These are phyloP conservation scores for Rhinocladiella mackenziei DNA, from an alignment of 2,329 filamentous ascomycete species.

Conservation along the genomic window DNA sequence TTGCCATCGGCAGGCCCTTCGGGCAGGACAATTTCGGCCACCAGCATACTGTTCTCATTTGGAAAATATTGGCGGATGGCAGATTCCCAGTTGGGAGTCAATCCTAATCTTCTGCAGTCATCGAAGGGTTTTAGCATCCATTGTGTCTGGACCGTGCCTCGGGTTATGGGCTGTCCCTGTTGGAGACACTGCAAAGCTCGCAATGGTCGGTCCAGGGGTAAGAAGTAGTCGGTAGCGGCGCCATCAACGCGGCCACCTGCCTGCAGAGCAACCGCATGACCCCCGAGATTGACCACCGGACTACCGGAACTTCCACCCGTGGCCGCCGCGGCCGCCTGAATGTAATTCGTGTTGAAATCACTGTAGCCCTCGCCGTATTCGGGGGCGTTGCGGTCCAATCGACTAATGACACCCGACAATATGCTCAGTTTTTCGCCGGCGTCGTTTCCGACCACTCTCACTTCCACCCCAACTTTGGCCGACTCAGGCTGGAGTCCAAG, in stretches of 20 bases:
- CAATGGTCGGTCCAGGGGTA: constrained; percentile 84
- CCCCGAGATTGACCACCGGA: constrained; percentile 94
- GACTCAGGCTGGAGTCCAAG: constrained; percentile 78
- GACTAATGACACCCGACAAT: constrained; percentile 92
- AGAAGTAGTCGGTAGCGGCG: constrained; percentile 94
- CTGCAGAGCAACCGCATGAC: constrained; percentile 85
- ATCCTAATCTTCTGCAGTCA: constrained; percentile 83
- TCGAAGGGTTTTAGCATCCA: constrained; percentile 97
- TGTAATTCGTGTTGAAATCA: constrained; percentile 95
- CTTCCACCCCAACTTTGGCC: constrained; percentile 84
- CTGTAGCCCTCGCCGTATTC: constrained; percentile 98
- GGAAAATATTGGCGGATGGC: constrained; percentile 79
- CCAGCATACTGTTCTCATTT: constrained; percentile 92
- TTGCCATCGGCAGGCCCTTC: constrained; percentile 82
- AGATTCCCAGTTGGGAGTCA: constrained; percentile 81
- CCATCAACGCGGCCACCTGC: constrained; percentile 91
- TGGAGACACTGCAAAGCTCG: constrained; percentile 84
- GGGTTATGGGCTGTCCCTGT: constrained; percentile 67
- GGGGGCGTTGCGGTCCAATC: constrained; percentile 91
- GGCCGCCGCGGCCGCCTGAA: constrained; percentile 93
- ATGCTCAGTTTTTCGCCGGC: constrained; percentile 98
- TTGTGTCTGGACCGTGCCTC: constrained; percentile 96
- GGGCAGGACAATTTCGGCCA: constrained; percentile 90
- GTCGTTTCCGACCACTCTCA: constrained; percentile 96
- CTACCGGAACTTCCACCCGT: constrained; percentile 97